Evolutionary conservation across 345 rosid species (phyloP).

Genomic region (Salix arbutifolia): DNA sequence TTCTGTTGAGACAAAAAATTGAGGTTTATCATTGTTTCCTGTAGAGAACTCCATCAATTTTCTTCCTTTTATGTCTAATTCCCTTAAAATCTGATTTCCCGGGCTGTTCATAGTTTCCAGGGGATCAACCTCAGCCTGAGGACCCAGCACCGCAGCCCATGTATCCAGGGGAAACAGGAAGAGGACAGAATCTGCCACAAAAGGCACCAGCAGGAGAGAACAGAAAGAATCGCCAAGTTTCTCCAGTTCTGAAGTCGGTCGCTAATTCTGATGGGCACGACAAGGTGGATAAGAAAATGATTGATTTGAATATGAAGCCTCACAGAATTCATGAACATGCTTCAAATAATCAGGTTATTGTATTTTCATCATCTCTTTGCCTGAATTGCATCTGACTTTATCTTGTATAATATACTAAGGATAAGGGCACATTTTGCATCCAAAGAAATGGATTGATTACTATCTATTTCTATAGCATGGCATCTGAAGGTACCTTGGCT

Average conservation of each 20-base stretch:
- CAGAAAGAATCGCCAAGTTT: constrained; percentile 34
- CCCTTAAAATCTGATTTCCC: background rate
- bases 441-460: background rate
- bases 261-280: constrained; percentile 34
- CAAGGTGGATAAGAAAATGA: constrained; percentile 40
- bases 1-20: constrained; percentile 66
- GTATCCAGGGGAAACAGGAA: constrained; percentile 29
- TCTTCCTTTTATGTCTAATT: background rate
- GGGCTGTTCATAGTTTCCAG: constrained; percentile 55
- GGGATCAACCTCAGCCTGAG: constrained; percentile 39
- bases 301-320: constrained; percentile 78
- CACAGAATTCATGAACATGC: constrained; percentile 46
- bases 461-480: too few relatives aligned
- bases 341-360: constrained; percentile 53
- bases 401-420: background rate
- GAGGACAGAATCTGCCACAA: constrained; percentile 28
- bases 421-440: background rate
- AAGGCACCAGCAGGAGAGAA: constrained; percentile 28
- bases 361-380: background rate
- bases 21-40: constrained; percentile 39
- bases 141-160: constrained; percentile 23
- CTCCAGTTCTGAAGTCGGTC: constrained; percentile 26
- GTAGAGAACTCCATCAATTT: background rate
- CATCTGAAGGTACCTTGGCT: too few relatives aligned
- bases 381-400: background rate